Evolutionary conservation across 257 asterid species (phyloP).

Genomic region (Jacaranda copaia): DNA sequence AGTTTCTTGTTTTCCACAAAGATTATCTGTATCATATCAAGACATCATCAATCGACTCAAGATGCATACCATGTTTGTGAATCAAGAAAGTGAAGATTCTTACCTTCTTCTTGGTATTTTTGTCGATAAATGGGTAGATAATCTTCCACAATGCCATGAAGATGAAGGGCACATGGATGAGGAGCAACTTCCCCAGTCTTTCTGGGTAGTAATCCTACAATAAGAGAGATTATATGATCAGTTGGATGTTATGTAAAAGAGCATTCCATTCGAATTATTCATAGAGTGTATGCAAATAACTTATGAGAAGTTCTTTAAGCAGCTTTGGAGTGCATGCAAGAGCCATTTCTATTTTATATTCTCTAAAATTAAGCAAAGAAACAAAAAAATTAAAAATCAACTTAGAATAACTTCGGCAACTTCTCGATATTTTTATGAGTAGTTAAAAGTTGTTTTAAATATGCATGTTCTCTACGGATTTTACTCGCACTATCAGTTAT

Average conservation of each 20-base stretch:
- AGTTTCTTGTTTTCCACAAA: conserved; percentile 68
- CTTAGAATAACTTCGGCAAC: too few species aligned
- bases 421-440: too few species aligned
- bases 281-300: too few species aligned
- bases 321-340: too few species aligned
- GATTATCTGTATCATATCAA: conserved; percentile 43
- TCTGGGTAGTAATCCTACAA: conserved; percentile 88
- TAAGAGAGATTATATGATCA: neutral
- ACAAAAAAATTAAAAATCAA: too few species aligned
- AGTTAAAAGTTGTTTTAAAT: too few species aligned
- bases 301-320: too few species aligned
- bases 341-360: too few species aligned
- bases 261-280: too few species aligned
- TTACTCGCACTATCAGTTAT: too few species aligned
- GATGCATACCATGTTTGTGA: neutral
- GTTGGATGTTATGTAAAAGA: neutral
- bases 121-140: conserved; percentile 73
- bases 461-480: too few species aligned
- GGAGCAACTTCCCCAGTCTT: conserved; percentile 65
- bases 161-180: conserved; percentile 68
- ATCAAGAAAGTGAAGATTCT: neutral
- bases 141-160: conserved; percentile 79
- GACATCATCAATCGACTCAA: neutral
- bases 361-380: too few species aligned
- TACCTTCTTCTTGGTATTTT: neutral